Evolutionary conservation across 1,139 yeast genomes (phyloP).

Genomic region (Yamadazyma conglobata): DNA sequence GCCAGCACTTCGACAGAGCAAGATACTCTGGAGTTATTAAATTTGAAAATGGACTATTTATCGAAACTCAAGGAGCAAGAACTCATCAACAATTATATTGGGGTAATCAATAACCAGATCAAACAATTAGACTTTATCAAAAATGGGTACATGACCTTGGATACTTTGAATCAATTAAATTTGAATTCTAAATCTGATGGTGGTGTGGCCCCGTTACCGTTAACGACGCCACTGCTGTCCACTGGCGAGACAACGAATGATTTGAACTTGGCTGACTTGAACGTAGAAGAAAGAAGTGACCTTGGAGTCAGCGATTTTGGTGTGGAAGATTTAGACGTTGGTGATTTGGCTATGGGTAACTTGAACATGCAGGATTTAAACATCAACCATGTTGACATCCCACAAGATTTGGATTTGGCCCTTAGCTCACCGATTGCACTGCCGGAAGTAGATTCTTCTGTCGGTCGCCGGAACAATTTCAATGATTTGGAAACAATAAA

Average conservation of each 20-base stretch:
- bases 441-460: conserved; percentile 1
- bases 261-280: not conserved
- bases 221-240: not conserved
- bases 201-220: not conserved
- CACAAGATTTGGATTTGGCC: too few relatives aligned
- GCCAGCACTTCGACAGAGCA: too few relatives aligned
- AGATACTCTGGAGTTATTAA: conserved; percentile 20
- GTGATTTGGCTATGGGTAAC: too few relatives aligned
- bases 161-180: conserved; percentile 30
- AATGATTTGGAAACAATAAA: conserved; percentile 40
- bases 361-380: conserved; percentile 1
- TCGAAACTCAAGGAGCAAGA: conserved; percentile 45
- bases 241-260: conserved; percentile 1
- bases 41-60: conserved; percentile 32
- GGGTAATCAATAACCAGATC: conserved; percentile 42
- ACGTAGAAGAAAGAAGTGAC: too few relatives aligned
- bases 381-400: not conserved
- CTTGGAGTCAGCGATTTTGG: too few relatives aligned
- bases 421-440: too few relatives aligned
- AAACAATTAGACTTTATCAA: conserved; percentile 45
- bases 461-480: conserved; percentile 11
- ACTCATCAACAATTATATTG: conserved; percentile 42
- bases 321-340: too few relatives aligned
- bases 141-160: conserved; percentile 45
- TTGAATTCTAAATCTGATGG: not conserved